Conservation (phyloP, 129 eudicot genomes). For the Chrysanthemum makinoi region DNA sequence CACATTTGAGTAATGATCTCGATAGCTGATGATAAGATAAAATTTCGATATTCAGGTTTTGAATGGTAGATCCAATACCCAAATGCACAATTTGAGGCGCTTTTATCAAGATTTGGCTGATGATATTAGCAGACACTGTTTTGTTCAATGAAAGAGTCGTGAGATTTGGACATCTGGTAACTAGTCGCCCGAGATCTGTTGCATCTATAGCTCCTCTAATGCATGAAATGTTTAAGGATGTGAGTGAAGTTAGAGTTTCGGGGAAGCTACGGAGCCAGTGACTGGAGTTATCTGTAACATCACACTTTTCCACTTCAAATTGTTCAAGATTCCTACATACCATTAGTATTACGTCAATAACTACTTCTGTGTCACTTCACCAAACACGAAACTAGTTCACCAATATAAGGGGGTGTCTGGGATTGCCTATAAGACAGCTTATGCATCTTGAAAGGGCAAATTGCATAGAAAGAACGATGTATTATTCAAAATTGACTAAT, state of each 20-base stretch:
- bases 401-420: too few species aligned
- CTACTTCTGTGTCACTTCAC: neutral
- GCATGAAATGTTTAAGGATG: conserved; percentile 72
- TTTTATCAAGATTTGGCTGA: conserved; percentile 48
- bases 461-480: too few species aligned
- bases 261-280: conserved; percentile 84
- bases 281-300: conserved; percentile 64
- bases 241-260: conserved; percentile 64
- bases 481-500: too few species aligned
- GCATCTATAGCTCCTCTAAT: conserved; percentile 58
- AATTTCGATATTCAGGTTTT: conserved; percentile 36
- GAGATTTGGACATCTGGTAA: conserved; percentile 61
- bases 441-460: too few species aligned
- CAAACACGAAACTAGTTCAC: neutral
- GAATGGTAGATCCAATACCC: conserved; percentile 61
- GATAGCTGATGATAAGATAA: conserved; percentile 38
- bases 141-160: conserved; percentile 53
- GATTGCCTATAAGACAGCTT: too few species aligned
- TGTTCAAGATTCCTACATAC: conserved; percentile 61
- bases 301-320: conserved; percentile 80
- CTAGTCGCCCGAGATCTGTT: conserved; percentile 59
- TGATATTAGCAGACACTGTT: conserved; percentile 49
- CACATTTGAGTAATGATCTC: conserved; percentile 40
- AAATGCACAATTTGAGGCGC: conserved; percentile 73
- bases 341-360: neutral